Evolutionary conservation across 2,329 filamentous ascomycete species (phyloP).

Genomic region (Cladosporium sphaerospermum): DNA sequence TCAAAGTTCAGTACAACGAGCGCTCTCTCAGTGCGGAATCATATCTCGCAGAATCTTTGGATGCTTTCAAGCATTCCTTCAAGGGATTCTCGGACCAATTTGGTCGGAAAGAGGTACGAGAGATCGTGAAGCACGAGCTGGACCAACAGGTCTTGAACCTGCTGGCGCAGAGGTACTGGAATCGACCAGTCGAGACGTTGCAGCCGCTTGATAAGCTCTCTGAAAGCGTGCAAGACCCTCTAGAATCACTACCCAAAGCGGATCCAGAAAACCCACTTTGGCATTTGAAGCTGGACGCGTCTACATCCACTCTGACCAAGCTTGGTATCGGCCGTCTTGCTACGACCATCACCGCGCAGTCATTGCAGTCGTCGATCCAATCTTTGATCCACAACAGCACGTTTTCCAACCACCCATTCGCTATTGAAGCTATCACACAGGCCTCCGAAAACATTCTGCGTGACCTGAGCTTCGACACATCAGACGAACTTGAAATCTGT

Average conservation of each 20-base stretch:
- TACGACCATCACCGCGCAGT: constrained; percentile 80
- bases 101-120: constrained; percentile 79
- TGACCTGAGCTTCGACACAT: constrained; percentile 93
- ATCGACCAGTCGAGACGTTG: constrained; percentile 87
- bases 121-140: constrained; percentile 83
- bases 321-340: constrained; percentile 87
- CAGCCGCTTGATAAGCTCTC: constrained; percentile 36
- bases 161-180: constrained; percentile 93
- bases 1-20: constrained; percentile 99
- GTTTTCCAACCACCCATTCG: constrained; percentile 85
- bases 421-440: constrained; percentile 85
- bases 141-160: constrained; percentile 93
- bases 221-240: constrained; percentile 25
- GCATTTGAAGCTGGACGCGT: constrained; percentile 90
- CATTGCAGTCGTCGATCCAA: constrained; percentile 81
- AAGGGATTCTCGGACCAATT: constrained; percentile 89
- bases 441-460: constrained; percentile 85
- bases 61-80: constrained; percentile 96
- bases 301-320: constrained; percentile 83
- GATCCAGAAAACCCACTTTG: constrained; percentile 83
- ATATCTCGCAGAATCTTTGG: constrained; percentile 89
- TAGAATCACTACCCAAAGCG: constrained; percentile 71
- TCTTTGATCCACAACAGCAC: constrained; percentile 71
- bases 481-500: constrained; percentile 96
- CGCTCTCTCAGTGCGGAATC: constrained; percentile 90